These are phyloP conservation scores for Anisodus acutangulus DNA, from an alignment of 257 asterid species.

Conservation along the genomic window DNA sequence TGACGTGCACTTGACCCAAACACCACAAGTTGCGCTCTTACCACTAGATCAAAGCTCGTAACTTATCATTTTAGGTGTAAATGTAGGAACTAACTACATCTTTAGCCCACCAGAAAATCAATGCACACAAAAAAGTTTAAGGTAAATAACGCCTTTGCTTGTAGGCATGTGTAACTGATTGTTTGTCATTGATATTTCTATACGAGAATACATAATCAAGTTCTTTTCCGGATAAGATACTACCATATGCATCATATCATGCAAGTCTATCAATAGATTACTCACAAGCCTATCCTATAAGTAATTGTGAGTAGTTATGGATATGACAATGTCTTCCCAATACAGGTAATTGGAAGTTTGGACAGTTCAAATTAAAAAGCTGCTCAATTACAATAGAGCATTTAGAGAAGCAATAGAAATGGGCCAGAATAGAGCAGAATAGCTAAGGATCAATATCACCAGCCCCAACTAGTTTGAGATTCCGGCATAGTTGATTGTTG, in stretches of 20 bases:
- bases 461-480: not conserved
- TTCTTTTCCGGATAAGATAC: not conserved
- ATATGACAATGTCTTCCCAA: not conserved
- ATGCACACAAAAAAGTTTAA: conserved; percentile 9
- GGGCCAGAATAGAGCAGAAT: not conserved
- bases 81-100: not conserved
- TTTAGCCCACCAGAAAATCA: not conserved
- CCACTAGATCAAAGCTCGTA: not conserved
- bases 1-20: not conserved
- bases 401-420: not conserved
- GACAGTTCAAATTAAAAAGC: not conserved
- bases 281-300: not conserved
- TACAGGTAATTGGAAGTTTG: not conserved
- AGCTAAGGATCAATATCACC: not conserved
- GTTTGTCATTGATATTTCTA: not conserved
- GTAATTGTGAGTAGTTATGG: conserved; percentile 8
- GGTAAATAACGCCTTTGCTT: not conserved
- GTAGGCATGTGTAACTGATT: not conserved
- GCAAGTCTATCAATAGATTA: not conserved
- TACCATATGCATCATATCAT: not conserved
- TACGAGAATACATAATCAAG: not conserved
- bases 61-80: not conserved
- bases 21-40: not conserved
- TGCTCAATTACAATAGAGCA: not conserved
- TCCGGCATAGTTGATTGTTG: not conserved